These are phyloP conservation scores for Aspergillus spinulosporus DNA, from an alignment of 2,329 filamentous ascomycete genomes.

Conservation along the genomic window DNA sequence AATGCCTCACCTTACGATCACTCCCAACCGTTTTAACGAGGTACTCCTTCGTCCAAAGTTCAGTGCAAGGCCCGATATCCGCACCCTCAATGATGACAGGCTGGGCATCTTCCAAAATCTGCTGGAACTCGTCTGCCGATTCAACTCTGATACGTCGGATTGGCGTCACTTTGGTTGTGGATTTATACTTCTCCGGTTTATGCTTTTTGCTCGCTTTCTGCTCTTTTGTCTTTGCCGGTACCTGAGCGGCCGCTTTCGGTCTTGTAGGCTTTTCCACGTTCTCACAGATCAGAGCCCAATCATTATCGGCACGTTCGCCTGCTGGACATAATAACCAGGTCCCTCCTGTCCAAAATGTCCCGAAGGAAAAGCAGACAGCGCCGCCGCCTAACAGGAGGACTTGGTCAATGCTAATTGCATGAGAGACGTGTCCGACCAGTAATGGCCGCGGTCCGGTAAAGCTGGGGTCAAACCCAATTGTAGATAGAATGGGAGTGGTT, in stretches of 20 bases:
- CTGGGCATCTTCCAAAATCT: constrained; percentile 57
- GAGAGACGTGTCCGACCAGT: constrained; percentile 66
- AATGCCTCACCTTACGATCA: constrained; percentile 58
- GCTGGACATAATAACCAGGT: constrained; percentile 50
- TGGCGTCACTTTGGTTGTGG: constrained; percentile 15
- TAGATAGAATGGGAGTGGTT: constrained; percentile 28
- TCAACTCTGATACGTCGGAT: constrained; percentile 57
- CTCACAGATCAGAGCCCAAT: constrained; percentile 35
- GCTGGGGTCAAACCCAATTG: constrained; percentile 28
- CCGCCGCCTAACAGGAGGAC: constrained; percentile 74
- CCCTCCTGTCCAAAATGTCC: constrained; percentile 75
- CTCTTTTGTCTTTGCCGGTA: constrained; percentile 3
- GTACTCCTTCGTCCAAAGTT: constrained; percentile 68
- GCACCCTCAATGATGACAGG: constrained; percentile 67
- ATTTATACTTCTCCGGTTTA: constrained; percentile 18
- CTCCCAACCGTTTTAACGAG: constrained; percentile 62
- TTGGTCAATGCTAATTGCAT: constrained; percentile 48
- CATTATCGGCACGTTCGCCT: constrained; percentile 27
- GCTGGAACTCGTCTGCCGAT: constrained; percentile 59
- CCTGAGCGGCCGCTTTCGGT: not conserved
- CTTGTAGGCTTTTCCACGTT: constrained; percentile 15
- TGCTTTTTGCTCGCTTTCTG: constrained; percentile 3
- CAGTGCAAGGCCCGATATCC: constrained; percentile 66
- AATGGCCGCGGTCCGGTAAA: constrained; percentile 59
- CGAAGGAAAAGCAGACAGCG: constrained; percentile 87